These are phyloP conservation scores for Aspergillus haitiensis DNA, from an alignment of 495 filamentous ascomycete species.

Conservation along the genomic window DNA sequence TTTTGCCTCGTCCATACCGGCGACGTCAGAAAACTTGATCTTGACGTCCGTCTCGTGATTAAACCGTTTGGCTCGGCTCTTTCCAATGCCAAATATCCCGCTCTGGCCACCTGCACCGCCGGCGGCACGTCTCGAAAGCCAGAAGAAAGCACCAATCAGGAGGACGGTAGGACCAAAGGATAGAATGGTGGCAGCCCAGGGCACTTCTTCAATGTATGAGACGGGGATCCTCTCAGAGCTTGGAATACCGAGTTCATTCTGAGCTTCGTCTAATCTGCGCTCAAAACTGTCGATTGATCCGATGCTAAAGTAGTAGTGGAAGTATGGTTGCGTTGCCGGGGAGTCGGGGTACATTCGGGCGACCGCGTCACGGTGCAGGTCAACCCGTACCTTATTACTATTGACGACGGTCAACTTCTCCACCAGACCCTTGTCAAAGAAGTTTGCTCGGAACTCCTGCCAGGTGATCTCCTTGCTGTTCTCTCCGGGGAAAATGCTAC, in stretches of 20 bases:
- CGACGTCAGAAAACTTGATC: constrained; percentile 95
- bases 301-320: constrained; percentile 92
- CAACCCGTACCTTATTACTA: constrained; percentile 70
- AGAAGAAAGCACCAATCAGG: constrained; percentile 78
- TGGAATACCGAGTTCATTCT: constrained; percentile 82
- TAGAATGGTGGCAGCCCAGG: constrained; percentile 61
- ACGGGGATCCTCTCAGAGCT: constrained; percentile 84
- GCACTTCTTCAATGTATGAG: constrained; percentile 75
- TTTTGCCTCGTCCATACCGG: constrained; percentile 98
- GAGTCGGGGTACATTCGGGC: constrained; percentile 80
- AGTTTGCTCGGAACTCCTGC: constrained; percentile 91
- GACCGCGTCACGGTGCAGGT: constrained; percentile 80
- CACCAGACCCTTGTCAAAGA: constrained; percentile 92
- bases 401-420: constrained; percentile 86
- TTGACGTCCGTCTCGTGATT: constrained; percentile 96
- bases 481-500: constrained; percentile 64
- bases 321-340: constrained; percentile 63
- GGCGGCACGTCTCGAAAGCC: constrained; percentile 64
- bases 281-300: constrained; percentile 94
- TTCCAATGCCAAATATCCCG: constrained; percentile 91
- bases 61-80: constrained; percentile 93
- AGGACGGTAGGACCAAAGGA: constrained; percentile 84
- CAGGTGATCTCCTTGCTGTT: constrained; percentile 83
- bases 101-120: constrained; percentile 64
- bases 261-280: constrained; percentile 79